Base-by-base conservation (phyloP, 2,329 filamentous ascomycete species). In the Fusarium cyanostomum region DNA sequence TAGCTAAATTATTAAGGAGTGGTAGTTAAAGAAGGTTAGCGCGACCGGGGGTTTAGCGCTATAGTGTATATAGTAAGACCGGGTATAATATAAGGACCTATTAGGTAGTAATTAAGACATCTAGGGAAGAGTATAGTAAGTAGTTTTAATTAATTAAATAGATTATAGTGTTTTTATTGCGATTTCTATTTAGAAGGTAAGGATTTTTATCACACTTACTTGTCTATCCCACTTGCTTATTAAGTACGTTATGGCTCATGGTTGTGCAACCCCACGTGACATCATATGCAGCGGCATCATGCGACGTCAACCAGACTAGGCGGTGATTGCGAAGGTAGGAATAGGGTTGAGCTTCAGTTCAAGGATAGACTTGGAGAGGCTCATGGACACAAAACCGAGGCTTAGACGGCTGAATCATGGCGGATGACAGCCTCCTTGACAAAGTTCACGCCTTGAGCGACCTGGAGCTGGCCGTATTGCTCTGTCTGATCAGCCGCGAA, bases 391-490 rank as follows among this genome's bases (percentile, higher is more conserved):
- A 33, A 44, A 49, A 34, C 27, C 49, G 54, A 71, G 58, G 50
- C 43, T 42, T 45, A 50, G 45, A 60, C 56, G 65, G 64, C 65
- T 68, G 61, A 59, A 71, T 60, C 71, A 91, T 90, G 88, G 86
- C 85, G 75, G 81, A 86, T 79, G 81, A 84, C 71, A 77, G 78
- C 54, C 81, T 93, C 62, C 80, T 89, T 60, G 81, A 85, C 63
- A 90, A 89, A 75, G 85, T 96, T 69, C 90, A 94, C 72, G 84
- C 87, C 67, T 82, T 98, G 63, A 91, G 89, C 71, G 94, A 97
- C 79, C 83, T 97, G 35, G 94, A 97, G 78, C 86, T 98, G 58
- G 95, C 94, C 21, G 80, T 91, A 12, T 83, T 98, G 35, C 85
- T 97, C 46, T 94, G 90, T 73, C 85, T 98, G 48, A 84, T 93